These are phyloP conservation scores for Podospora pseudopauciseta DNA, from an alignment of 495 filamentous ascomycete genomes.

Conservation along the genomic window DNA sequence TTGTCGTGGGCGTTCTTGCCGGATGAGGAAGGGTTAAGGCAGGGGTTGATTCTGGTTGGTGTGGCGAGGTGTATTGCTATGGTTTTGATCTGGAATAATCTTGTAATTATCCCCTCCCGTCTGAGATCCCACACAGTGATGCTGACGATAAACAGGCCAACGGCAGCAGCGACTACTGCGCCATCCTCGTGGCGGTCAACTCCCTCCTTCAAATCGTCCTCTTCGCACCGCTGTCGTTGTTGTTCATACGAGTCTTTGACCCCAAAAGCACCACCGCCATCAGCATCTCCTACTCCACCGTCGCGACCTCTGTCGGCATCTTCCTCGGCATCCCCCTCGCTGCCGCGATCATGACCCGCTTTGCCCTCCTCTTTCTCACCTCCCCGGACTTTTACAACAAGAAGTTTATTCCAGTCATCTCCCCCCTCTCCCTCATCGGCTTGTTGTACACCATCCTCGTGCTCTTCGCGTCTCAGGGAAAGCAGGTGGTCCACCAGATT, in stretches of 20 bases:
- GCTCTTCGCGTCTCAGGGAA: conserved; percentile 78
- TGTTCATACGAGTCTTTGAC: conserved; percentile 73
- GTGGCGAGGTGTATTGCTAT: conserved; percentile 80
- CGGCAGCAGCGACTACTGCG: conserved; percentile 81
- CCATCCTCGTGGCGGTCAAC: conserved; percentile 85
- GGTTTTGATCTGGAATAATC: conserved; percentile 42
- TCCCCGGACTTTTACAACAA: conserved; percentile 61
- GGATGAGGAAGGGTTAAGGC: conserved; percentile 62
- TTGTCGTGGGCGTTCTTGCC: conserved; percentile 83
- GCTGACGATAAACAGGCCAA: conserved; percentile 56
- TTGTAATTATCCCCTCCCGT: conserved; percentile 31
- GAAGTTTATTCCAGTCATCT: conserved; percentile 63
- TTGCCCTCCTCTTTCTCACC: conserved; percentile 53
- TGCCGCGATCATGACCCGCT: conserved; percentile 72
- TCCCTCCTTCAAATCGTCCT: conserved; percentile 83
- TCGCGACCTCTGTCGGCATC: conserved; percentile 74
- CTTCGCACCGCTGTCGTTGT: conserved; percentile 73
- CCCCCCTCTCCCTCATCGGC: conserved; percentile 77
- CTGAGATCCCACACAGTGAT: not conserved
- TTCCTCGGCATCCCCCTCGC: conserved; percentile 84
- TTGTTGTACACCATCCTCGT: conserved; percentile 84
- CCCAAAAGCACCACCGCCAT: conserved; percentile 30
- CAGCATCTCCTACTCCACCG: conserved; percentile 62
- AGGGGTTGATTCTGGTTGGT: conserved; percentile 74
- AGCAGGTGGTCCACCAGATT: conserved; percentile 77